Evolutionary conservation across 495 filamentous ascomycete species (phyloP).

Genomic region (Bryoglossum gracile): DNA sequence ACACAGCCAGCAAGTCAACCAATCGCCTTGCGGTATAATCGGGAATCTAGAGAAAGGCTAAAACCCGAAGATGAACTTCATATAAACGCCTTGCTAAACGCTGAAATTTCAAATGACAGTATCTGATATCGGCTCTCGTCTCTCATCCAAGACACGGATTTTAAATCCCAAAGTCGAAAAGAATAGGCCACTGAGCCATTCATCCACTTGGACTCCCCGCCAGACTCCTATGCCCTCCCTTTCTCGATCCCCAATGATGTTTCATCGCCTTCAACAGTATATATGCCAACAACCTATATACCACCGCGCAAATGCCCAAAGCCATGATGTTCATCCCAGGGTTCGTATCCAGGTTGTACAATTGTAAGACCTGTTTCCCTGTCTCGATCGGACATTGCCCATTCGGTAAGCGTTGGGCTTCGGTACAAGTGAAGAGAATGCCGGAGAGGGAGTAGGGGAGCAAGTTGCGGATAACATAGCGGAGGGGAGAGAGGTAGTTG

Average conservation of each 20-base stretch:
- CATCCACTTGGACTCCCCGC: too few relatives aligned
- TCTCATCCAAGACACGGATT: too few relatives aligned
- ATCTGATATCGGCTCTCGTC: too few relatives aligned
- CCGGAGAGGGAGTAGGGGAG: slow-evolving; percentile 49
- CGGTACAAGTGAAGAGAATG: slow-evolving; percentile 53
- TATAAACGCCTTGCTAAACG: too few relatives aligned
- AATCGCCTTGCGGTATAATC: too few relatives aligned
- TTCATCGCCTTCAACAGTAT: slow-evolving; percentile 44
- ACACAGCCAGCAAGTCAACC: too few relatives aligned
- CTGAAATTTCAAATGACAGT: too few relatives aligned
- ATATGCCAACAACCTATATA: slow-evolving; percentile 61
- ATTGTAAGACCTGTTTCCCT: slow-evolving; percentile 53
- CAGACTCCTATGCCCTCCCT: neutral
- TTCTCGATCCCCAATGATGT: slow-evolving; percentile 27
- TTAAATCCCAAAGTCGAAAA: too few relatives aligned
- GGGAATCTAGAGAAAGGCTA: too few relatives aligned
- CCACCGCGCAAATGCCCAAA: slow-evolving; percentile 49
- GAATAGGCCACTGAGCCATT: too few relatives aligned
- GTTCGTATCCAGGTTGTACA: slow-evolving; percentile 56
- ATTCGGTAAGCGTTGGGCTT: slow-evolving; percentile 42
- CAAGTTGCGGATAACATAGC: slow-evolving; percentile 57
- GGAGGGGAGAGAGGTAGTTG: slow-evolving; percentile 63
- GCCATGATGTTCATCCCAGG: slow-evolving; percentile 49
- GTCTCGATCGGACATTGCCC: slow-evolving; percentile 54
- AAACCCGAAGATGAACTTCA: too few relatives aligned